These are phyloP conservation scores for Malus fusca DNA, from an alignment of 306 rosid species.

Conservation along the genomic window DNA sequence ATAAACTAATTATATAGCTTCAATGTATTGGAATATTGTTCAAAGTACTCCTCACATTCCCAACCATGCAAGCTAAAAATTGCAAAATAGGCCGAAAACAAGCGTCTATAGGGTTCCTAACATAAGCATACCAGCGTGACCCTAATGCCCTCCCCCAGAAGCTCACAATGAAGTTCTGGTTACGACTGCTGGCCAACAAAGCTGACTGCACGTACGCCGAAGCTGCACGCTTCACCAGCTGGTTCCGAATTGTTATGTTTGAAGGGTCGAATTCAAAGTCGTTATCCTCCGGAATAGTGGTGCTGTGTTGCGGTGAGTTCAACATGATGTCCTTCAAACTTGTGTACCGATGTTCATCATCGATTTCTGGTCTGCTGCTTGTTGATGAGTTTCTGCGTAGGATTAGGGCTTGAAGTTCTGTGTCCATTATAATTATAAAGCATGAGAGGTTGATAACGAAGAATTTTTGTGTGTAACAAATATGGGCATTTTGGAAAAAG, in stretches of 20 bases:
- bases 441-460: constrained; percentile 4
- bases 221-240: constrained; percentile 59
- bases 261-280: constrained; percentile 32
- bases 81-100: constrained; percentile 37
- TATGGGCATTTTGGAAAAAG: constrained; percentile 8
- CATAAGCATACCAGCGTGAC: constrained; percentile 31
- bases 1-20: background rate
- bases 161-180: constrained; percentile 24
- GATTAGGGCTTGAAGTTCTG: constrained; percentile 24
- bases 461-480: background rate
- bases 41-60: constrained; percentile 6
- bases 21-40: background rate
- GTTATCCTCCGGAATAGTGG: constrained; percentile 21
- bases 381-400: constrained; percentile 16
- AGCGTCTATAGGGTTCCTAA: constrained; percentile 20
- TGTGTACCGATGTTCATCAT: constrained; percentile 38
- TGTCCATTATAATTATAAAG: constrained; percentile 27
- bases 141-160: constrained; percentile 37
- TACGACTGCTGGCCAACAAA: constrained; percentile 24
- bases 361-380: constrained; percentile 8
- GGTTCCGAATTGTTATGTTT: constrained; percentile 41
- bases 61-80: constrained; percentile 25
- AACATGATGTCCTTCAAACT: constrained; percentile 62
- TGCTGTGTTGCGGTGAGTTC: constrained; percentile 22
- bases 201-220: constrained; percentile 59